A percentile compares a stretch with the other conserved stretches of the same genome.
phyloP scores from a whole-genome alignment of 805 yeast genomes.

The Lachancea mirantina region DNA sequence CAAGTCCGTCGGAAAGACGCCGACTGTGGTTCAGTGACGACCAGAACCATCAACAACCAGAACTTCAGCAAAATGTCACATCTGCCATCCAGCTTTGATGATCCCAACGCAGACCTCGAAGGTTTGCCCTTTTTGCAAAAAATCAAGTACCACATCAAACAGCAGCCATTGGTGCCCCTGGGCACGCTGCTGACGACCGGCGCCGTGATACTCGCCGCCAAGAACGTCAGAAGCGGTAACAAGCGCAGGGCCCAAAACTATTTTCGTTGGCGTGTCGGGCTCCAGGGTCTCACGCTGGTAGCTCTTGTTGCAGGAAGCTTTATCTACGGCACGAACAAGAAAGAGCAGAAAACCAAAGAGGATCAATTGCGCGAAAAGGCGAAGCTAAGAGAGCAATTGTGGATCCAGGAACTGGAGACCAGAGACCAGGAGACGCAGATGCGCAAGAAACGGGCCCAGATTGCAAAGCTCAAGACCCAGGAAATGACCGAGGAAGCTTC shows the following conservation, averaged over 20 bases:
- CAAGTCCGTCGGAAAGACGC: too few species aligned
- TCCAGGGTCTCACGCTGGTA: conserved; percentile 76
- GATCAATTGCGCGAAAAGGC: conserved; percentile 71
- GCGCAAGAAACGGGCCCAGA: conserved; percentile 60
- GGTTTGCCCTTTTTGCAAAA: conserved; percentile 47
- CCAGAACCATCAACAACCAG: too few species aligned
- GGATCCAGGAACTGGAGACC: conserved; percentile 88
- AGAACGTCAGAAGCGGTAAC: conserved; percentile 66
- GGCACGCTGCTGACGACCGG: conserved; percentile 74
- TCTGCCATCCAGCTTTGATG: conserved; percentile 32
- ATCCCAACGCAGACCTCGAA: conserved; percentile 21
- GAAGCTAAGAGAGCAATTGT: conserved; percentile 70
- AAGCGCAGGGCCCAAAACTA: conserved; percentile 71
- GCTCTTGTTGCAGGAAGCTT: conserved; percentile 79
- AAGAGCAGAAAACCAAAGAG: conserved; percentile 47
- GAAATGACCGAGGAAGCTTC: conserved; percentile 32
- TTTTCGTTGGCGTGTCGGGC: conserved; percentile 84
- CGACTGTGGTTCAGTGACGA: too few species aligned
- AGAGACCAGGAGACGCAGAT: conserved; percentile 68
- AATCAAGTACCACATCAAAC: conserved; percentile 56
- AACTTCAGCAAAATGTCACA: conserved; percentile 6
- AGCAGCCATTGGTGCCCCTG: conserved; percentile 85
- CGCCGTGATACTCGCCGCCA: conserved; percentile 74
- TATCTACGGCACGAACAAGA: conserved; percentile 49
- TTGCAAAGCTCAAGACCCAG: conserved; percentile 40